Conservation (phyloP, 805 yeast species). For the Grigorovia yakushimaensis region DNA sequence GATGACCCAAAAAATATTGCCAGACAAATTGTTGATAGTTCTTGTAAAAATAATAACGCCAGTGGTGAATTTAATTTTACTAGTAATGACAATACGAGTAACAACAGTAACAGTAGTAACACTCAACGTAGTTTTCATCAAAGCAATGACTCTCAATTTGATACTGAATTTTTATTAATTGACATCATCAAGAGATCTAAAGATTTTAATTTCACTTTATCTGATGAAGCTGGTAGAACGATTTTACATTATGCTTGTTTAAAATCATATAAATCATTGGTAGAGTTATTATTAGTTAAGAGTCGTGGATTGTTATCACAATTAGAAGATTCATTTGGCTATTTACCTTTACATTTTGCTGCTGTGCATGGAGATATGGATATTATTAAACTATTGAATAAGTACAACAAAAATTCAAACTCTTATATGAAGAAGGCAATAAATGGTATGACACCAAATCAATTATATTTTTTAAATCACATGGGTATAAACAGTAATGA, state of each 20-base stretch:
- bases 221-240: conserved; percentile 81
- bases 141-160: not conserved
- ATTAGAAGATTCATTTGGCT: conserved; percentile 67
- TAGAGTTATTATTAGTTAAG: conserved; percentile 43
- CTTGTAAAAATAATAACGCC: not conserved
- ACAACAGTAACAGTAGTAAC: too few relatives aligned
- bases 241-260: conserved; percentile 77
- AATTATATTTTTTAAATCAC: conserved; percentile 19
- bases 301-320: conserved; percentile 60
- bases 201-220: conserved; percentile 74
- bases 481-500: not conserved
- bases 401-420: conserved; percentile 31
- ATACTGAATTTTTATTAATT: conserved; percentile 33
- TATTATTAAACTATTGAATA: conserved; percentile 50
- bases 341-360: conserved; percentile 83
- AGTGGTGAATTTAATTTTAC: not conserved
- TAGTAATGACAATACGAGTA: too few relatives aligned
- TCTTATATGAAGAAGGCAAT: conserved; percentile 32
- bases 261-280: conserved; percentile 59
- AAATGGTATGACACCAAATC: conserved; percentile 38
- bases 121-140: too few relatives aligned
- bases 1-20: conserved; percentile 95
- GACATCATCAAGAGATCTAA: conserved; percentile 51
- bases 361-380: conserved; percentile 64
- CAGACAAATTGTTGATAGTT: conserved; percentile 61